Percentiles rank a stretch among this genome's conserved stretches.
Conservation (phyloP, 2,329 filamentous ascomycete genomes). For the Pseudogymnoascus sp. region DNA sequence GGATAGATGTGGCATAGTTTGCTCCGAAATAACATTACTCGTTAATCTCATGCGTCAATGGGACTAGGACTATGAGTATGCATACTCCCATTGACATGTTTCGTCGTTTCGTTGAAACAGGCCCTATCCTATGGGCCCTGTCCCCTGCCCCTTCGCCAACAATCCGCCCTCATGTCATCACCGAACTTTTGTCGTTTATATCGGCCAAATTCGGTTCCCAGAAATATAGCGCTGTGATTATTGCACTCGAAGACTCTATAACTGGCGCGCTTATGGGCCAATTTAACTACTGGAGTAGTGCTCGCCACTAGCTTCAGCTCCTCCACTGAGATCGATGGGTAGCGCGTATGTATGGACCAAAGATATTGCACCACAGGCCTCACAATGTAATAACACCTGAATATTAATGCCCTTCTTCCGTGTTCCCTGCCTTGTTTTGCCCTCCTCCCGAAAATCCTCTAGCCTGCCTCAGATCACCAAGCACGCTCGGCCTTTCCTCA, state of each 20-base stretch:
- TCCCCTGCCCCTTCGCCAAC: not conserved
- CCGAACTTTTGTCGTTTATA: not conserved
- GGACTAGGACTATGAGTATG: not conserved
- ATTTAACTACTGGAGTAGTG: slow-evolving; percentile 7
- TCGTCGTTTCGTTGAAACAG: slow-evolving; percentile 3
- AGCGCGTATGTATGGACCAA: not conserved
- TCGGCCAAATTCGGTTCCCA: not conserved
- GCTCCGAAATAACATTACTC: not conserved
- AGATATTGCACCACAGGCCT: slow-evolving; percentile 7
- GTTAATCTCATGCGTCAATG: not conserved
- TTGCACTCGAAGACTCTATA: not conserved
- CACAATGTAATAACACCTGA: slow-evolving; percentile 1
- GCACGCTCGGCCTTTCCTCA: slow-evolving; percentile 2
- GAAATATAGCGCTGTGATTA: not conserved
- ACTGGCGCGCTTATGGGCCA: slow-evolving; percentile 7
- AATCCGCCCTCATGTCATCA: not conserved
- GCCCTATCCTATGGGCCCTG: not conserved
- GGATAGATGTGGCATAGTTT: not conserved
- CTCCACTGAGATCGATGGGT: slow-evolving; percentile 4
- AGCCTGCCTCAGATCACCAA: slow-evolving; percentile 1
- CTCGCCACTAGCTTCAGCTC: slow-evolving; percentile 8
- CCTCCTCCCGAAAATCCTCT: slow-evolving; percentile 7
- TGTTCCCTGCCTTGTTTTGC: not conserved
- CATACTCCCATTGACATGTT: not conserved
- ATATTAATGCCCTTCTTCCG: slow-evolving; percentile 5